These are phyloP conservation scores for Russula olivacea DNA, from an alignment of 768 basidiomycete species.

Conservation along the genomic window DNA sequence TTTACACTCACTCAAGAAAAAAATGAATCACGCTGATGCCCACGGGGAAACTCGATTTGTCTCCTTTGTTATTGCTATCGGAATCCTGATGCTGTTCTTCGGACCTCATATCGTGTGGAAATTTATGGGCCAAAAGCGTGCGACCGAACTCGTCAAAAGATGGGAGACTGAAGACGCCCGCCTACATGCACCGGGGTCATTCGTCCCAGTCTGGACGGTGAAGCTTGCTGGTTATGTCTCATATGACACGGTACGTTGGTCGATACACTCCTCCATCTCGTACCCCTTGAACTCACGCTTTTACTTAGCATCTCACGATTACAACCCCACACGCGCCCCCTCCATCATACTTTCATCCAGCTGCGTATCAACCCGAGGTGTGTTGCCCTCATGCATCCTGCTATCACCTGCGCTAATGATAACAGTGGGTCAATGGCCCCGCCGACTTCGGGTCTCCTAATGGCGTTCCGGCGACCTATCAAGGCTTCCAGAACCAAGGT, in stretches of 20 bases:
- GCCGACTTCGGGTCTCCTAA: constrained; percentile 28
- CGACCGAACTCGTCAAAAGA: constrained; percentile 34
- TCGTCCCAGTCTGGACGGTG: constrained; percentile 40
- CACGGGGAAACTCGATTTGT: constrained; percentile 35
- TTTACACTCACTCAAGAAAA: constrained; percentile 27
- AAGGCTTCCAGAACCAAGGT: constrained; percentile 28
- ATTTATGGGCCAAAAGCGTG: constrained; percentile 35
- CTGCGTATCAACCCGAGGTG: constrained; percentile 42
- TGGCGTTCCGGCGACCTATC: neutral
- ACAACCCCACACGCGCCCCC: constrained; percentile 34
- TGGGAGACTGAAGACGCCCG: constrained; percentile 41
- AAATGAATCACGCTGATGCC: neutral
- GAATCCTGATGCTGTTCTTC: constrained; percentile 35
- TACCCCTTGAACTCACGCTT: neutral
- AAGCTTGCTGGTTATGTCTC: constrained; percentile 38
- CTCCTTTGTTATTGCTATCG: constrained; percentile 37
- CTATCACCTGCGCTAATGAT: constrained; percentile 3
- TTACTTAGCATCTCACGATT: constrained; percentile 36
- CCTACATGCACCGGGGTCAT: constrained; percentile 25
- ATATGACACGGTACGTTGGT: constrained; percentile 33
- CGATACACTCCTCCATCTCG: neutral
- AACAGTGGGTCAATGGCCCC: constrained; percentile 38
- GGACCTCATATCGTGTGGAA: constrained; percentile 46
- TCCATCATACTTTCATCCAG: constrained; percentile 38
- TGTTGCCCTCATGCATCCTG: constrained; percentile 9